Conservation (phyloP, 2,329 filamentous ascomycete species). For the Emmonsiellopsis sp. region DNA sequence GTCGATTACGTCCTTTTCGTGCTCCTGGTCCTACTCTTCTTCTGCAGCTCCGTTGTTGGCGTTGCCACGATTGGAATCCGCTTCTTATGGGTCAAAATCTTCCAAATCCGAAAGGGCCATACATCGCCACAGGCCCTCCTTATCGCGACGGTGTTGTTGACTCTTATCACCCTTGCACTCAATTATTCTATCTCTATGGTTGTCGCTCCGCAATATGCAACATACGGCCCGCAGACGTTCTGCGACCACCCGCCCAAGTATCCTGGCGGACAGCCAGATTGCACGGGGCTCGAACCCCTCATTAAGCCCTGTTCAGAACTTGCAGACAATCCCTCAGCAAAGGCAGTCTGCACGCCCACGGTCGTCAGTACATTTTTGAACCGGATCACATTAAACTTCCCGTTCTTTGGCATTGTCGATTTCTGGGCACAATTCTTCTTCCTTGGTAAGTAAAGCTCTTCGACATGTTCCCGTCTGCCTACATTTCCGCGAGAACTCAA, state of each 20-base stretch:
- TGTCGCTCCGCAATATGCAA: constrained; percentile 90
- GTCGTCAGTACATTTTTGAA: constrained; percentile 91
- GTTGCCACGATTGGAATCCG: constrained; percentile 83
- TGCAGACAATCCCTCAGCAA: constrained; percentile 59
- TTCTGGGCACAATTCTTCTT: constrained; percentile 98
- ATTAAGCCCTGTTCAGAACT: constrained; percentile 76
- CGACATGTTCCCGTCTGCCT: too few relatives aligned
- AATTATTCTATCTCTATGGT: constrained; percentile 92
- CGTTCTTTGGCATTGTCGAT: constrained; percentile 82
- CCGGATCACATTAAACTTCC: constrained; percentile 84
- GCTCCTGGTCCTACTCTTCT: constrained; percentile 75
- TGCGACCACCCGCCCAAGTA: constrained; percentile 62
- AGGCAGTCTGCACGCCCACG: constrained; percentile 78
- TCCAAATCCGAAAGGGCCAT: constrained; percentile 79
- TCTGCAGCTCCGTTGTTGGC: constrained; percentile 77
- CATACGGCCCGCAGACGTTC: constrained; percentile 88
- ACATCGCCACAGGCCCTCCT: constrained; percentile 88
- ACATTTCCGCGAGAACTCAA: neutral
- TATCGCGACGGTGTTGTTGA: constrained; percentile 81
- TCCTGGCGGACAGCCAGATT: constrained; percentile 63
- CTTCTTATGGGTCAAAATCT: constrained; percentile 90
- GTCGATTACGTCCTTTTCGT: constrained; percentile 88
- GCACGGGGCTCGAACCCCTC: constrained; percentile 55
- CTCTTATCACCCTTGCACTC: constrained; percentile 77
- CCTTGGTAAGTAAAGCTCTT: constrained; percentile 42